Percentiles rank a stretch among this genome's conserved stretches.
Evolutionary conservation across 352 stramenopile species (phyloP).

Genomic region (Phytophthora gonapodyides): DNA sequence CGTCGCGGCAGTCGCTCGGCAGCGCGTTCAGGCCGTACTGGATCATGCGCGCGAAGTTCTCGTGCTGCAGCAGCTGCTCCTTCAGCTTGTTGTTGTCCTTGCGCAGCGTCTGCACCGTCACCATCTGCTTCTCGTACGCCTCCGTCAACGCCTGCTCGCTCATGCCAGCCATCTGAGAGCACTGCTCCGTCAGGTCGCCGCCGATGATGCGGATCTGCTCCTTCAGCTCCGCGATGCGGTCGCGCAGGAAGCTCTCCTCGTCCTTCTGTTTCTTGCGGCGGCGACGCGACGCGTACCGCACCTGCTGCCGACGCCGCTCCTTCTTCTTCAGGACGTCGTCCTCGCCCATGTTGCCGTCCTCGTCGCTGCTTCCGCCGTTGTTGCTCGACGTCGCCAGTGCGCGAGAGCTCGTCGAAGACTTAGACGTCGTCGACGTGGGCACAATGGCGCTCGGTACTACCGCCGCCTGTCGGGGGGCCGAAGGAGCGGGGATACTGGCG

Average conservation of each 20-base stretch:
- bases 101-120: conserved; percentile 75
- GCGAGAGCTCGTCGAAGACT: conserved; percentile 43
- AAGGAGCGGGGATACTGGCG: conserved; percentile 14
- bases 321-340: conserved; percentile 80
- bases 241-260: conserved; percentile 78
- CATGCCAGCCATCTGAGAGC: conserved; percentile 82
- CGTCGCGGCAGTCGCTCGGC: conserved; percentile 75
- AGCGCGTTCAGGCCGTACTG: conserved; percentile 82
- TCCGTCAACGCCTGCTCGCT: conserved; percentile 79
- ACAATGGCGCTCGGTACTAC: conserved; percentile 46
- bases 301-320: conserved; percentile 75
- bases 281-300: conserved; percentile 77
- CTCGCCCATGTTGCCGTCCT: conserved; percentile 51
- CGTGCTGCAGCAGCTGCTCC: conserved; percentile 79
- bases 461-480: conserved; percentile 21
- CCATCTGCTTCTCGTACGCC: conserved; percentile 85
- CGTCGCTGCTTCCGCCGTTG: conserved; percentile 59
- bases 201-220: conserved; percentile 87
- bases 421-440: conserved; percentile 29
- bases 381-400: conserved; percentile 52
- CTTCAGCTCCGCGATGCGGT: conserved; percentile 84
- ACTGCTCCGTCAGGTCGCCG: conserved; percentile 75
- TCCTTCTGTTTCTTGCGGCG: conserved; percentile 87
- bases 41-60: conserved; percentile 87
- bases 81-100: conserved; percentile 88